A percentile compares a stretch with the other conserved stretches of the same genome.
These are phyloP conservation scores for Exophiala aquamarina DNA, from an alignment of 2,329 filamentous ascomycete species.

Conservation along the genomic window DNA sequence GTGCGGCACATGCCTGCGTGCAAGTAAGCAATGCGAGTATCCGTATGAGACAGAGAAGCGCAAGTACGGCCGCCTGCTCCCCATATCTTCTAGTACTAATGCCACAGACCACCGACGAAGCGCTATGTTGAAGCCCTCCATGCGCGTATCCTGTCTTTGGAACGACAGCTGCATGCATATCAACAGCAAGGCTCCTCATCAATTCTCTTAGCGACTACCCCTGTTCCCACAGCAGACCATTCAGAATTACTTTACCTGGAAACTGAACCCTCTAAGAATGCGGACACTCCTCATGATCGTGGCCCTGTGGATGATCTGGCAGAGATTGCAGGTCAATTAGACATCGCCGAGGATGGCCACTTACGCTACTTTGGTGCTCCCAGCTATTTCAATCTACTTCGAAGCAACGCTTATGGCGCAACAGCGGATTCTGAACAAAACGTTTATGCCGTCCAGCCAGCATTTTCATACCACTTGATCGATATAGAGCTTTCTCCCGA, in stretches of 20 bases:
- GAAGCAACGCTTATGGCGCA: not conserved
- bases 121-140: conserved; percentile 1
- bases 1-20: not conserved
- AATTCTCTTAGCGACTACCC: not conserved
- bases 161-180: not conserved
- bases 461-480: conserved; percentile 65
- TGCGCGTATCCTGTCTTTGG: not conserved
- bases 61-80: not conserved
- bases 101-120: not conserved
- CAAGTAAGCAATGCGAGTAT: not conserved
- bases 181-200: not conserved
- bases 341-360: not conserved
- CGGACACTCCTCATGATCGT: not conserved
- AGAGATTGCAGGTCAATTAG: conserved; percentile 1
- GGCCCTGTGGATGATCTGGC: not conserved
- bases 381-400: conserved; percentile 1
- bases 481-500: conserved; percentile 54
- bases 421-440: not conserved
- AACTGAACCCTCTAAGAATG: not conserved
- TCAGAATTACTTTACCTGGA: not conserved
- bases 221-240: not conserved
- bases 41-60: conserved; percentile 1
- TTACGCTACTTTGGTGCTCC: conserved; percentile 1
- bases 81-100: not conserved
- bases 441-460: conserved; percentile 68